A percentile compares a stretch with the other conserved stretches of the same genome.
These are phyloP conservation scores for Eimeria necatrix DNA, from an alignment of 169 alveolate species.

Conservation along the genomic window DNA sequence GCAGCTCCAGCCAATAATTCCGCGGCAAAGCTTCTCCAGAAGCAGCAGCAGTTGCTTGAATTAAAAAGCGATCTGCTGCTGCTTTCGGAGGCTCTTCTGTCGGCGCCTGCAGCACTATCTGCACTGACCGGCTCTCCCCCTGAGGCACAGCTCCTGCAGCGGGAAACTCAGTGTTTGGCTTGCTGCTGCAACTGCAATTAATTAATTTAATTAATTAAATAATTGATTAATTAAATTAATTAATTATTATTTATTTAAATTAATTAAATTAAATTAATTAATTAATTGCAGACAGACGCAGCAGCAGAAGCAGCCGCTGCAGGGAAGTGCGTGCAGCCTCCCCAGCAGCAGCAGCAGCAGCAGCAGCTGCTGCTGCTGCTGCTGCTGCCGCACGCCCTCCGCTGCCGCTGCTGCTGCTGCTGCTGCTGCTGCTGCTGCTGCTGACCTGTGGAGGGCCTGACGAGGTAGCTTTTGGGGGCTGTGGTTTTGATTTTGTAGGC, in stretches of 20 bases:
- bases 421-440: slow-evolving; percentile 66
- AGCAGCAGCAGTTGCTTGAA: slow-evolving; percentile 81
- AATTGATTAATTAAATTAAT: no score
- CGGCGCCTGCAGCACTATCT: slow-evolving; percentile 83
- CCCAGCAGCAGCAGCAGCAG: background rate
- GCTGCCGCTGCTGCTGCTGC: slow-evolving; percentile 72
- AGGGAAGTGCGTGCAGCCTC: background rate
- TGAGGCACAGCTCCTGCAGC: slow-evolving; percentile 21
- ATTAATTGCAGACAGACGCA: background rate
- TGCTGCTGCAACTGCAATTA: no score
- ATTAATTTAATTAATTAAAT: no score
- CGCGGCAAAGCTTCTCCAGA: slow-evolving; percentile 77
- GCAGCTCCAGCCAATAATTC: slow-evolving; percentile 83
- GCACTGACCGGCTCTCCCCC: slow-evolving; percentile 49
- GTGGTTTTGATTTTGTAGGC: slow-evolving; percentile 86
- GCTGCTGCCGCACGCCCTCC: background rate
- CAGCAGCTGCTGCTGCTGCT: background rate
- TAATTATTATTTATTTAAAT: no score
- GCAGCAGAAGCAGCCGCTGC: background rate
- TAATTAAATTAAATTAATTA: no score
- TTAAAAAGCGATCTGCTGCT: slow-evolving; percentile 83
- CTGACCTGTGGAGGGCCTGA: slow-evolving; percentile 84
- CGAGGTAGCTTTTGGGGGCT: slow-evolving; percentile 86
- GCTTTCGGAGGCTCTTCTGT: slow-evolving; percentile 82
- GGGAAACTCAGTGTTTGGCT: background rate